Evolutionary conservation across 192 early-diverging fungal genomes (phyloP).

Genomic region (Cetraspora pellucida): DNA sequence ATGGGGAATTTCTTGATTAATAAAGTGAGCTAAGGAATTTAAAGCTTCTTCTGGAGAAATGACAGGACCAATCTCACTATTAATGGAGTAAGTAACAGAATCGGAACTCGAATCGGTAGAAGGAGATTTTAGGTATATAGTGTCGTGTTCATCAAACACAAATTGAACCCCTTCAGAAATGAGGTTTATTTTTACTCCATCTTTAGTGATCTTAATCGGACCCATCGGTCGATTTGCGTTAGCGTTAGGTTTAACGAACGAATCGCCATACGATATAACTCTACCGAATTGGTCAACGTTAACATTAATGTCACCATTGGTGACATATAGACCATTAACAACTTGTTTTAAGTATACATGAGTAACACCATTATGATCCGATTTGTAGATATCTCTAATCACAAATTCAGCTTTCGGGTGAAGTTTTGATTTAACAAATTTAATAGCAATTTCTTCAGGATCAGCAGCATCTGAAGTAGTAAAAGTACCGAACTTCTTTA

Average conservation of each 20-base stretch:
- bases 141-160: background rate
- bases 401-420: constrained; percentile 50
- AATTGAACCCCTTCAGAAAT: background rate
- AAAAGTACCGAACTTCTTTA: constrained; percentile 41
- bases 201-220: background rate
- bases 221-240: background rate
- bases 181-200: background rate
- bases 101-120: background rate
- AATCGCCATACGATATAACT: constrained; percentile 77
- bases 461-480: constrained; percentile 34
- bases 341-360: constrained; percentile 84
- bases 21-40: constrained; percentile 58
- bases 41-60: constrained; percentile 65
- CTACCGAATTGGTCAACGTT: constrained; percentile 69
- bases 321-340: constrained; percentile 68
- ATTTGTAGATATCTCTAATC: constrained; percentile 71
- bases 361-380: constrained; percentile 73
- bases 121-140: background rate
- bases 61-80: background rate
- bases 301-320: constrained; percentile 84
- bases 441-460: constrained; percentile 48
- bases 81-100: background rate
- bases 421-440: constrained; percentile 46
- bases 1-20: constrained; percentile 57
- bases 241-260: background rate